Evolutionary conservation across 2,329 filamentous ascomycete genomes (phyloP).

Genomic region (Ophiobolus disseminans): DNA sequence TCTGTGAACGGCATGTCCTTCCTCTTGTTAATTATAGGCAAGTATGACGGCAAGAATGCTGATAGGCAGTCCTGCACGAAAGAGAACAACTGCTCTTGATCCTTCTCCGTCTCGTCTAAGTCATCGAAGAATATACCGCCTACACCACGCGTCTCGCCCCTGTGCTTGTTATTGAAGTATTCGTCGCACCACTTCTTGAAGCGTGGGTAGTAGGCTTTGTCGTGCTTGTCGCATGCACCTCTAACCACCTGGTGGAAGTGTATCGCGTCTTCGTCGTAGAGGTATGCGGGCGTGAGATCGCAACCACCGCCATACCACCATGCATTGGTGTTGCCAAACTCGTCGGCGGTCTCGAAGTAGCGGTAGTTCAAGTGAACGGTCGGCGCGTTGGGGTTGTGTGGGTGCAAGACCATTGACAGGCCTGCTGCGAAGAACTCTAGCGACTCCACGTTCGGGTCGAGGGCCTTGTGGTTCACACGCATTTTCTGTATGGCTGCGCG

Average conservation of each 20-base stretch:
- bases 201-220: conserved; percentile 86
- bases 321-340: conserved; percentile 79
- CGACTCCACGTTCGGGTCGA: conserved; percentile 78
- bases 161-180: conserved; percentile 95
- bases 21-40: conserved; percentile 85
- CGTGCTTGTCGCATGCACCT: conserved; percentile 89
- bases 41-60: conserved; percentile 87
- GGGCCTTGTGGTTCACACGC: conserved; percentile 91
- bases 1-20: conserved; percentile 92
- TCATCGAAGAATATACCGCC: conserved; percentile 99
- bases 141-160: conserved; percentile 82
- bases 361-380: conserved; percentile 98
- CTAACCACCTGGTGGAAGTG: conserved; percentile 97
- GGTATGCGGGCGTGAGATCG: conserved; percentile 89
- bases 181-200: conserved; percentile 99
- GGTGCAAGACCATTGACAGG: conserved; percentile 90
- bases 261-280: conserved; percentile 96
- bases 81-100: conserved; percentile 86
- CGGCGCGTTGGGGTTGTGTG: conserved; percentile 93
- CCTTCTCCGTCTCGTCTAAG: conserved; percentile 83
- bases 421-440: conserved; percentile 96
- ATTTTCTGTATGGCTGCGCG: conserved; percentile 81
- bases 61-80: conserved; percentile 86
- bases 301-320: conserved; percentile 99
- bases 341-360: conserved; percentile 94